Conservation (phyloP, 495 filamentous ascomycete species). For the Trichodelitschia bisporula region DNA sequence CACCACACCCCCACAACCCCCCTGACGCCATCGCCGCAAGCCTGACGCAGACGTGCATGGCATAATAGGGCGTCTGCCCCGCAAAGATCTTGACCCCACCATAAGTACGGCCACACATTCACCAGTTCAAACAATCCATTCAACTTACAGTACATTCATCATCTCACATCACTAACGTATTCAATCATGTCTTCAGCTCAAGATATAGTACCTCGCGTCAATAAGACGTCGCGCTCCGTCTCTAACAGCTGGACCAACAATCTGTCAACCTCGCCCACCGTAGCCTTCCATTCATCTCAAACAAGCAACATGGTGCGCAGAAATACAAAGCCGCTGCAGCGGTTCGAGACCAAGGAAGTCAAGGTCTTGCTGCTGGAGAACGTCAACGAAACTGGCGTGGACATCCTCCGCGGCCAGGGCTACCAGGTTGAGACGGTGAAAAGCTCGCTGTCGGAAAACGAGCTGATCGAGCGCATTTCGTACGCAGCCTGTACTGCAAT, state of each 20-base stretch:
- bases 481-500: conserved; percentile 12
- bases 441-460: conserved; percentile 67
- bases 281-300: conserved; percentile 1
- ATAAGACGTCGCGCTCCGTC: not conserved
- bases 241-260: conserved; percentile 1
- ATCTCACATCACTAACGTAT: too few relatives aligned
- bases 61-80: too few relatives aligned
- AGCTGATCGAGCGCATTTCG: conserved; percentile 93
- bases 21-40: too few relatives aligned
- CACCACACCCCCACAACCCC: too few relatives aligned
- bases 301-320: not conserved
- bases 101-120: too few relatives aligned
- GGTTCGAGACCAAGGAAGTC: conserved; percentile 83
- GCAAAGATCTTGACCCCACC: too few relatives aligned
- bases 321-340: conserved; percentile 62
- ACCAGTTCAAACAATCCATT: too few relatives aligned
- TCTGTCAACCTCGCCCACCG: conserved; percentile 1
- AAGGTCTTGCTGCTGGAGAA: conserved; percentile 94
- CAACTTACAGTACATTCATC: too few relatives aligned
- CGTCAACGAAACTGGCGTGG: conserved; percentile 69
- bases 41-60: too few relatives aligned
- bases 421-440: conserved; percentile 92
- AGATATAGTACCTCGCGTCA: not conserved
- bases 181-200: too few relatives aligned
- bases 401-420: conserved; percentile 61